Conservation (phyloP, 805 yeast genomes). For the Kuraishia capsulata region DNA sequence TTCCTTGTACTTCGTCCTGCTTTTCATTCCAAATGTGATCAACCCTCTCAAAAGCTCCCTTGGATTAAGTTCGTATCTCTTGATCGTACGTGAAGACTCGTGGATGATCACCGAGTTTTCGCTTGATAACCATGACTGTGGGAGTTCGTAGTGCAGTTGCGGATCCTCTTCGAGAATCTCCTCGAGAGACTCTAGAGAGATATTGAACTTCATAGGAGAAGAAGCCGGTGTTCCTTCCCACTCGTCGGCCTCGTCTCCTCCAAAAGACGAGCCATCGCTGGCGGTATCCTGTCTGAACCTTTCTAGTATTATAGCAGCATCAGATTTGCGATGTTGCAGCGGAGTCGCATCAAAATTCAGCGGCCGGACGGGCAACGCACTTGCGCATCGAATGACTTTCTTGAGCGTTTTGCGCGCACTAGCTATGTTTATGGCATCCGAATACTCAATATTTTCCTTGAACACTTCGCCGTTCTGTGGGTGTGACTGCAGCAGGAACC, state of each 20-base stretch:
- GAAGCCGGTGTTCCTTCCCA: neutral
- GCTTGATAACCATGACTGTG: neutral
- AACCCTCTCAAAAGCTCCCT: neutral
- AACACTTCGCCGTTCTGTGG: slow-evolving; percentile 17
- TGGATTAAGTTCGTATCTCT: neutral
- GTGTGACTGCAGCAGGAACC: slow-evolving; percentile 43
- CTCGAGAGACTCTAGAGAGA: neutral
- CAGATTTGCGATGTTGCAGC: neutral
- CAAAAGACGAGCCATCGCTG: neutral
- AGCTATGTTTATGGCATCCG: slow-evolving; percentile 43
- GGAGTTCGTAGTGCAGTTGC: neutral
- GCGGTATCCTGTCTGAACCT: neutral
- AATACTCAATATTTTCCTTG: slow-evolving; percentile 23
- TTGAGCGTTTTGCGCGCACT: slow-evolving; percentile 34
- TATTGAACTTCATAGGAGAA: neutral
- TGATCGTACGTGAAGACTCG: neutral
- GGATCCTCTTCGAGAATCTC: neutral
- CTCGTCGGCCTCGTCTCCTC: neutral
- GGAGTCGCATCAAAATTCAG: neutral
- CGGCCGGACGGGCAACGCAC: slow-evolving; percentile 18
- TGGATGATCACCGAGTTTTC: neutral
- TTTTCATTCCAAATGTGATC: neutral
- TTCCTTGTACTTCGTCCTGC: neutral
- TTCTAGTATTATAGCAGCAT: neutral
- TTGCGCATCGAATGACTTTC: slow-evolving; percentile 21